These are phyloP conservation scores for Russula griseocarnosa DNA, from an alignment of 768 basidiomycete species.

Conservation along the genomic window DNA sequence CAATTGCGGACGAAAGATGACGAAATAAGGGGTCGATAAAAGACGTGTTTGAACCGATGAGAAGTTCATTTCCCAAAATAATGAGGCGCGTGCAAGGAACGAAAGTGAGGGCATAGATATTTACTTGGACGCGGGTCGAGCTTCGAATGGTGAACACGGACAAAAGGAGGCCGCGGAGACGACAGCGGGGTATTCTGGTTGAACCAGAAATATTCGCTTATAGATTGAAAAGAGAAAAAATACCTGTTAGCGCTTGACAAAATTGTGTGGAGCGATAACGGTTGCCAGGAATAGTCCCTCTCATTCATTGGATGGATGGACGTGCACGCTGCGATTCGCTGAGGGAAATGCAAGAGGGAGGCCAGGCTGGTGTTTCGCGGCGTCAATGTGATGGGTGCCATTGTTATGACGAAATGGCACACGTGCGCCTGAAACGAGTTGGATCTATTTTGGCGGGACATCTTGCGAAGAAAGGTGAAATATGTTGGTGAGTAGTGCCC, in stretches of 20 bases:
- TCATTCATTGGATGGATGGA: background rate
- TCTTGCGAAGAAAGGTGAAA: background rate
- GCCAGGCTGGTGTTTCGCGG: background rate
- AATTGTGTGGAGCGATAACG: constrained; percentile 1
- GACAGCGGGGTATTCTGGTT: background rate
- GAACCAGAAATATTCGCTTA: background rate
- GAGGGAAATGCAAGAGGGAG: background rate
- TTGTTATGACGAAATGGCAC: constrained; percentile 6
- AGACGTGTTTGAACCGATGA: constrained; percentile 11
- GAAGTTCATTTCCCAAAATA: constrained; percentile 10
- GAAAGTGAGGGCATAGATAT: background rate
- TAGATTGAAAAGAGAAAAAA: background rate
- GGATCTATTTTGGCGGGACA: background rate
- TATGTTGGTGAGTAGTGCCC: background rate
- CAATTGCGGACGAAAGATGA: constrained; percentile 18
- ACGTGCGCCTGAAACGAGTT: constrained; percentile 18
- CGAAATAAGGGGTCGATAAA: constrained; percentile 8
- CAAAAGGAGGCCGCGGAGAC: constrained; percentile 9
- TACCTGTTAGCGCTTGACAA: background rate
- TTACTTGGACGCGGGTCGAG: constrained; percentile 1
- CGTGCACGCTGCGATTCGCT: background rate
- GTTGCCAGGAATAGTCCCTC: background rate
- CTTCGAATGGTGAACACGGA: background rate
- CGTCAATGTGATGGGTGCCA: constrained; percentile 3
- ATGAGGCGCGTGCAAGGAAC: background rate